These are phyloP conservation scores for Marasmius tenuissimus DNA, from an alignment of 1,284 basidiomycete species.

Conservation along the genomic window DNA sequence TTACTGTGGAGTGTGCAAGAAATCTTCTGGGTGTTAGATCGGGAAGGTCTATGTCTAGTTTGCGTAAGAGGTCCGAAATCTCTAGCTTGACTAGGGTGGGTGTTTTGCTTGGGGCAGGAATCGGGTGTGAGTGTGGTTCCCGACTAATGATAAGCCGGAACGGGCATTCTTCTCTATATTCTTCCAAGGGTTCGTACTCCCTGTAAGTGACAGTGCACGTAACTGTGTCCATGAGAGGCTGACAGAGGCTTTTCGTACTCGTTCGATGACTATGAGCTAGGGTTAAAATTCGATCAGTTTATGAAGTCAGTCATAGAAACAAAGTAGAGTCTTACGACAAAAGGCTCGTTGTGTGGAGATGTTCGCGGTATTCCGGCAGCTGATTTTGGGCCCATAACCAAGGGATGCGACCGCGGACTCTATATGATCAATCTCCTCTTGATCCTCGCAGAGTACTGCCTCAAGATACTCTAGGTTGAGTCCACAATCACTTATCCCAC, in stretches of 20 bases:
- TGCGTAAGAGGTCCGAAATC: slow-evolving; percentile 9
- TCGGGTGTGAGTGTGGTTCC: slow-evolving; percentile 17
- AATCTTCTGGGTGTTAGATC: slow-evolving; percentile 23
- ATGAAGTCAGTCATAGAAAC: not conserved
- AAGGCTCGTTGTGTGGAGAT: slow-evolving; percentile 10
- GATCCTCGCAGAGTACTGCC: slow-evolving; percentile 19
- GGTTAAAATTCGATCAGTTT: not conserved
- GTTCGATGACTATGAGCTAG: not conserved
- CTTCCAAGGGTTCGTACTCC: slow-evolving; percentile 16
- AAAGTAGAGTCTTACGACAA: slow-evolving; percentile 20
- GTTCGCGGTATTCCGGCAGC: slow-evolving; percentile 14
- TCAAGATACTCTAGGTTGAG: slow-evolving; percentile 22
- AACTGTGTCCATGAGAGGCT: slow-evolving; percentile 5
- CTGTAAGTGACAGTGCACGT: slow-evolving; percentile 13
- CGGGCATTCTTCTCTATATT: slow-evolving; percentile 14
- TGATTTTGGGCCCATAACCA: slow-evolving; percentile 18
- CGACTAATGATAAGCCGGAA: slow-evolving; percentile 12
- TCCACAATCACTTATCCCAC: slow-evolving; percentile 11
- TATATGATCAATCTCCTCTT: slow-evolving; percentile 18
- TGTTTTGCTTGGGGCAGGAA: slow-evolving; percentile 19
- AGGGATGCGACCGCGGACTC: slow-evolving; percentile 12
- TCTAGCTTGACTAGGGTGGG: slow-evolving; percentile 8
- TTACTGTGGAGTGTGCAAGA: slow-evolving; percentile 17
- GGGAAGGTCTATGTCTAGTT: slow-evolving; percentile 16
- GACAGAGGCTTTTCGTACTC: slow-evolving; percentile 3